A percentile compares a stretch with the other conserved stretches of the same genome.
Evolutionary conservation across 2,329 filamentous ascomycete genomes (phyloP).

Genomic region (Trichoderma sp.): DNA sequence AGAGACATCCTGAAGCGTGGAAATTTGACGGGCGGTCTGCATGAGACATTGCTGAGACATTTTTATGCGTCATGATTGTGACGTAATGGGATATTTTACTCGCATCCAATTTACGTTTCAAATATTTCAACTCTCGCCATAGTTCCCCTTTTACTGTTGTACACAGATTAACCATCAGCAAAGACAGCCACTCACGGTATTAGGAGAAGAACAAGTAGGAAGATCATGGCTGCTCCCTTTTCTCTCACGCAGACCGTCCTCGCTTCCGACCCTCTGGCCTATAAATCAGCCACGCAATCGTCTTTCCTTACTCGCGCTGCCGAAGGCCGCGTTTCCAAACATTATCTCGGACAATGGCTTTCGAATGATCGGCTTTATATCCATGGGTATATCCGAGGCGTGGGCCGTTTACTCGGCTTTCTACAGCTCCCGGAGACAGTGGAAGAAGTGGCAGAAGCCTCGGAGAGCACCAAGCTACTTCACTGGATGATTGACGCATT

Average conservation of each 20-base stretch:
- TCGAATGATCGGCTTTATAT: conserved; percentile 72
- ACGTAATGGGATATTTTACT: conserved; percentile 1
- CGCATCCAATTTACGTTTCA: neutral
- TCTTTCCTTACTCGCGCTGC: conserved; percentile 68
- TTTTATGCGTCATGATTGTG: neutral
- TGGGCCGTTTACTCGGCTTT: conserved; percentile 64
- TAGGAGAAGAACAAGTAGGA: too few species aligned
- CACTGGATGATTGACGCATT: conserved; percentile 65
- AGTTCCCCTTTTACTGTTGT: too few species aligned
- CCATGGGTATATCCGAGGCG: conserved; percentile 68
- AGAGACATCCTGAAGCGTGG: neutral
- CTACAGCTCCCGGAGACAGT: conserved; percentile 53
- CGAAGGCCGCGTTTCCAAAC: conserved; percentile 59
- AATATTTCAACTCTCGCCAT: neutral
- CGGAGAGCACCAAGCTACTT: conserved; percentile 57
- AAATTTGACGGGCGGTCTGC: neutral
- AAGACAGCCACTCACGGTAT: too few species aligned
- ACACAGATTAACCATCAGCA: too few species aligned
- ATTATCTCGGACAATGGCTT: conserved; percentile 65
- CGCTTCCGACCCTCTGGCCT: conserved; percentile 47
- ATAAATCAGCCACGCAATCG: conserved; percentile 62
- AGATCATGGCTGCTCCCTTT: conserved; percentile 25
- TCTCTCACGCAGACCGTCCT: conserved; percentile 62
- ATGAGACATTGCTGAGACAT: neutral
- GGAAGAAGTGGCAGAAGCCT: conserved; percentile 18